Conservation (phyloP, 306 rosid species). For the Elaeagnus macrophylla region DNA sequence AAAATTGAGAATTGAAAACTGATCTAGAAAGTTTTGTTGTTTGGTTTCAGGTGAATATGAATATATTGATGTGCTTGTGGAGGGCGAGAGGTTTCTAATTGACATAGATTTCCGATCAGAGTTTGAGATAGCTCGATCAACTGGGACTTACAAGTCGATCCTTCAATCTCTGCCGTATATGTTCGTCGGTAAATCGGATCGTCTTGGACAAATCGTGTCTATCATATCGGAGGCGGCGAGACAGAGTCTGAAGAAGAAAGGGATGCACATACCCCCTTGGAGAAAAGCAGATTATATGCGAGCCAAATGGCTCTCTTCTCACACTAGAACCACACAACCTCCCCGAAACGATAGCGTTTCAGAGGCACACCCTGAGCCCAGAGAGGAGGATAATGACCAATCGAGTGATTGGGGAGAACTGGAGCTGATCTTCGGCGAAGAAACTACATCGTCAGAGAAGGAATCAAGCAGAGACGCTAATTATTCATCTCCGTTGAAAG, state of each 20-base stretch:
- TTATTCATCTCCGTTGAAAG: not conserved
- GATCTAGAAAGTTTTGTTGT: not conserved
- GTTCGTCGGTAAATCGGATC: conserved; percentile 81
- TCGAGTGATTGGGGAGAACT: conserved; percentile 51
- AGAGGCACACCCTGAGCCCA: not conserved
- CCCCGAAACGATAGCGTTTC: conserved; percentile 2
- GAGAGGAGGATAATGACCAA: conserved; percentile 8
- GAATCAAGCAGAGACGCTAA: not conserved
- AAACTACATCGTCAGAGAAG: conserved; percentile 12
- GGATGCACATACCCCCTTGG: conserved; percentile 98
- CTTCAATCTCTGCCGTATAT: conserved; percentile 75
- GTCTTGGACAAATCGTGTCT: conserved; percentile 63
- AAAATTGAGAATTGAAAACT: not conserved
- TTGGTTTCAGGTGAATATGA: conserved; percentile 77
- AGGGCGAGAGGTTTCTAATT: conserved; percentile 64
- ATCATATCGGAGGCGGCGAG: conserved; percentile 73
- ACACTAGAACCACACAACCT: conserved; percentile 27
- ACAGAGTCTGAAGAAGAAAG: conserved; percentile 89
- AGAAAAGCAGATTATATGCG: conserved; percentile 79
- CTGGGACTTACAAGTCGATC: conserved; percentile 69
- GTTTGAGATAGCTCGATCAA: conserved; percentile 90
- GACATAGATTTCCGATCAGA: conserved; percentile 92
- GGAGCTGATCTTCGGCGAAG: conserved; percentile 67
- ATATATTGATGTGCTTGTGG: conserved; percentile 64
- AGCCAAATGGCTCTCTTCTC: conserved; percentile 86